Conservation (phyloP, 2,329 filamentous ascomycete species). For the Tolypocladium capitatum region DNA sequence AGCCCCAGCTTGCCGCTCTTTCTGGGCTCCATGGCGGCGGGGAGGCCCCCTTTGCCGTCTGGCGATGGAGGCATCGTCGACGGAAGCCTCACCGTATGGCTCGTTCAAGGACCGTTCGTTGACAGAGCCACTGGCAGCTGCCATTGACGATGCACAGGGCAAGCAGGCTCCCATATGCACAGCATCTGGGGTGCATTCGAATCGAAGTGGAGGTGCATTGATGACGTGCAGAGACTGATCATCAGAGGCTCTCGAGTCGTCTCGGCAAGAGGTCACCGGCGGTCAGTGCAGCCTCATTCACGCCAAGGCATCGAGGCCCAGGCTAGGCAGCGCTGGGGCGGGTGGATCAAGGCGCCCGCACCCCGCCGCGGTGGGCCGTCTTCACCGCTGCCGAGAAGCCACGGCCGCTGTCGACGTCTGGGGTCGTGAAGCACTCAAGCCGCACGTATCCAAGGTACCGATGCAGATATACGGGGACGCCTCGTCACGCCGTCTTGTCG, state of each 20-base stretch:
- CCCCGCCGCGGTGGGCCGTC: no score
- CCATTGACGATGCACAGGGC: neutral
- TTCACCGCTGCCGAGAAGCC: no score
- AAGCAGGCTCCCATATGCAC: neutral
- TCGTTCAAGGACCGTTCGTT: neutral
- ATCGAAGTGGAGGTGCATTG: neutral
- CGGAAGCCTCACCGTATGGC: neutral
- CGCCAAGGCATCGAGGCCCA: neutral
- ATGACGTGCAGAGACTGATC: no score
- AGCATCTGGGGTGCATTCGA: neutral
- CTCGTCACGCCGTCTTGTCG: neutral
- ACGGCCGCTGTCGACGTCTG: no score
- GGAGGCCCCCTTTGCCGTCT: slow-evolving; percentile 3
- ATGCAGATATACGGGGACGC: neutral
- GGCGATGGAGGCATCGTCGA: slow-evolving; percentile 2
- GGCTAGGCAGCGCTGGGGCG: neutral
- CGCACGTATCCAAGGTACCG: no score
- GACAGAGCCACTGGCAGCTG: neutral
- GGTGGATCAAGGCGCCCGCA: no score
- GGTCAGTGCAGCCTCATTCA: no score
- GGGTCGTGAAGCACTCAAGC: no score
- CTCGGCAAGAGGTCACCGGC: no score
- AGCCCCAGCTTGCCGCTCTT: slow-evolving; percentile 55
- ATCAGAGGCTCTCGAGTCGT: no score
- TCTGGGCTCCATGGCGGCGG: slow-evolving; percentile 19